These are phyloP conservation scores for Sonneratia caseolaris DNA, from an alignment of 345 rosid genomes.

Conservation along the genomic window DNA sequence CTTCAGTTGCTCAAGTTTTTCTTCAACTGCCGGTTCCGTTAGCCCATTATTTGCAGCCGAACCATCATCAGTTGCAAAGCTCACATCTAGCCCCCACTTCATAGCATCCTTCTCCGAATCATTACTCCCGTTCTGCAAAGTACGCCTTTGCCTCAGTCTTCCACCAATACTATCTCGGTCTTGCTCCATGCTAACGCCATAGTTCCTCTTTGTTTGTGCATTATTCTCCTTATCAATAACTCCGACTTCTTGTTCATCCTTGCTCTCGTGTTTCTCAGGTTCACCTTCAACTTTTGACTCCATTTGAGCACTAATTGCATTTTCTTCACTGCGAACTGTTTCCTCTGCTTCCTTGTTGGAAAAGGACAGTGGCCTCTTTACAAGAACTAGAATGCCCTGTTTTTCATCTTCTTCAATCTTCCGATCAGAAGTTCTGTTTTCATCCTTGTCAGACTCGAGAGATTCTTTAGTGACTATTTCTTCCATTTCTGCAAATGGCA, in stretches of 20 bases:
- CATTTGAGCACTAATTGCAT: background rate
- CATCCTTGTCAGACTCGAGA: background rate
- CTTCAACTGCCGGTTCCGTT: background rate
- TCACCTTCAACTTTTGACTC: conserved; percentile 1
- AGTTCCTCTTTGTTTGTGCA: conserved; percentile 12
- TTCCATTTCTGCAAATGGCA: conserved; percentile 8
- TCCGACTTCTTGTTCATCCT: conserved; percentile 10
- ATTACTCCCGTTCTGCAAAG: background rate
- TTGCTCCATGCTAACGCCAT: conserved; percentile 18
- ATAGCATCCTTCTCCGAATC: background rate
- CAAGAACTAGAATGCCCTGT: conserved; percentile 9
- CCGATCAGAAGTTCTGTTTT: background rate
- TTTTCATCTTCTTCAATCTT: background rate
- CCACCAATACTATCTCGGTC: conserved; percentile 32
- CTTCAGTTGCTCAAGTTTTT: background rate
- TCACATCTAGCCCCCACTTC: too few species aligned
- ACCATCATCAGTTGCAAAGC: too few species aligned
- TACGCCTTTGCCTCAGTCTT: conserved; percentile 22
- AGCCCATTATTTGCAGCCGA: too few species aligned
- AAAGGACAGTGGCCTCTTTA: conserved; percentile 53
- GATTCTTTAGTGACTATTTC: background rate
- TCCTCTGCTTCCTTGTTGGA: conserved; percentile 20
- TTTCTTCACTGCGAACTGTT: background rate
- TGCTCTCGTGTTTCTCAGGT: conserved; percentile 11
- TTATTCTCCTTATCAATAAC: background rate